Evolutionary conservation across 2,329 filamentous ascomycete species (phyloP).

Genomic region (Penicillium aurantiogriseum): DNA sequence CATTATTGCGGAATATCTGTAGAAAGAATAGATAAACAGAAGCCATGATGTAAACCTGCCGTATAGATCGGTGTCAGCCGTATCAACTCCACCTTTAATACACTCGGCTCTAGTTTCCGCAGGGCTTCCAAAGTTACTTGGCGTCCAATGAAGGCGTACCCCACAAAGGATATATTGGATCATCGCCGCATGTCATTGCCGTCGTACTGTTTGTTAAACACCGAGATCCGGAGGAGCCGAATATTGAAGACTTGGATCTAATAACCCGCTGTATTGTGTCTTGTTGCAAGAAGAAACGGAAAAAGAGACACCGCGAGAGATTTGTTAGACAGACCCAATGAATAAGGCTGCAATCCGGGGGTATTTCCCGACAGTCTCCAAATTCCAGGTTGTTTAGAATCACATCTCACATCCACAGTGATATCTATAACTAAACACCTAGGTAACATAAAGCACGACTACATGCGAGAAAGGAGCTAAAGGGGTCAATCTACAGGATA

Average conservation of each 20-base stretch:
- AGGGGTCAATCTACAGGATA: neutral
- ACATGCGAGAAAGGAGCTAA: neutral
- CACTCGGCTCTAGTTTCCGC: neutral
- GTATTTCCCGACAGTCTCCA: too few relatives aligned
- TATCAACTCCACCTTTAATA: neutral
- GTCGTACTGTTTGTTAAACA: neutral
- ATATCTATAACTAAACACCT: neutral
- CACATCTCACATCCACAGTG: neutral
- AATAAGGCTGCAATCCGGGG: neutral
- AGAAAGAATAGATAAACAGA: neutral
- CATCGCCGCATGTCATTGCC: neutral
- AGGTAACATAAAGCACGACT: neutral
- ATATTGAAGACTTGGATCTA: neutral
- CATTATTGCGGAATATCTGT: neutral
- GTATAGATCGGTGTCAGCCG: neutral
- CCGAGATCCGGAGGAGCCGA: neutral
- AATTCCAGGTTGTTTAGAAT: neutral
- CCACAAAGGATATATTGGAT: neutral
- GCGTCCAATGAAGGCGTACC: neutral
- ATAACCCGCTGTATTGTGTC: neutral
- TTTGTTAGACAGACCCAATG: neutral
- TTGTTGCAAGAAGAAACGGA: neutral
- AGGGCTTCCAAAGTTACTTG: neutral
- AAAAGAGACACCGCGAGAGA: neutral
- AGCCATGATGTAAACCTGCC: constrained; percentile 6